These are phyloP conservation scores for Cryptosporidium andersoni DNA, from an alignment of 169 alveolate species.

Conservation along the genomic window DNA sequence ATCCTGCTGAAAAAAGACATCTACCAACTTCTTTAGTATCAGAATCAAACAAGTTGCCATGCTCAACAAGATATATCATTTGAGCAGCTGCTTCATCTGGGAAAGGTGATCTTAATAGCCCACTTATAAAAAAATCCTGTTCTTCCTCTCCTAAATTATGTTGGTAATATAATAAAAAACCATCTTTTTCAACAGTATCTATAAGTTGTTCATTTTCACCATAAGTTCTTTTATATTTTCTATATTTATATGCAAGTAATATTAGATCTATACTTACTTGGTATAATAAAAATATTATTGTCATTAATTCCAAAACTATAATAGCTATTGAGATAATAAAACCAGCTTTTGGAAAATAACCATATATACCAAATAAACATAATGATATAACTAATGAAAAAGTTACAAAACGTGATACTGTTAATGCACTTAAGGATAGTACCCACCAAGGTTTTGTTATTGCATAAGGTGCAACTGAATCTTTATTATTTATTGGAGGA, in stretches of 20 bases:
- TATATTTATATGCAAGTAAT: constrained; percentile 41
- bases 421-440: constrained; percentile 7
- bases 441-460: constrained; percentile 69
- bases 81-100: constrained; percentile 71
- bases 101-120: constrained; percentile 54
- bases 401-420: background rate
- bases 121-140: constrained; percentile 20
- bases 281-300: constrained; percentile 12
- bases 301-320: background rate
- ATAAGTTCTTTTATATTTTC: constrained; percentile 31
- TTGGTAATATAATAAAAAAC: constrained; percentile 37
- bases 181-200: constrained; percentile 55
- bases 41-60: constrained; percentile 58
- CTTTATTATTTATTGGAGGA: constrained; percentile 29
- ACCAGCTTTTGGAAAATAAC: constrained; percentile 30
- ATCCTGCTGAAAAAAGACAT: constrained; percentile 31
- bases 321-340: background rate
- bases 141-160: constrained; percentile 67
- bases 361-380: constrained; percentile 21
- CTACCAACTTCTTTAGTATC: constrained; percentile 62
- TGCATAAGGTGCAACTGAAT: constrained; percentile 9
- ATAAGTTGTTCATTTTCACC: constrained; percentile 42
- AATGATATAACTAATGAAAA: constrained; percentile 3
- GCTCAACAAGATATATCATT: constrained; percentile 63
- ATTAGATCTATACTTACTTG: constrained; percentile 26